These are phyloP conservation scores for Lentinula guzmanii DNA, from an alignment of 768 basidiomycete species.

Conservation along the genomic window DNA sequence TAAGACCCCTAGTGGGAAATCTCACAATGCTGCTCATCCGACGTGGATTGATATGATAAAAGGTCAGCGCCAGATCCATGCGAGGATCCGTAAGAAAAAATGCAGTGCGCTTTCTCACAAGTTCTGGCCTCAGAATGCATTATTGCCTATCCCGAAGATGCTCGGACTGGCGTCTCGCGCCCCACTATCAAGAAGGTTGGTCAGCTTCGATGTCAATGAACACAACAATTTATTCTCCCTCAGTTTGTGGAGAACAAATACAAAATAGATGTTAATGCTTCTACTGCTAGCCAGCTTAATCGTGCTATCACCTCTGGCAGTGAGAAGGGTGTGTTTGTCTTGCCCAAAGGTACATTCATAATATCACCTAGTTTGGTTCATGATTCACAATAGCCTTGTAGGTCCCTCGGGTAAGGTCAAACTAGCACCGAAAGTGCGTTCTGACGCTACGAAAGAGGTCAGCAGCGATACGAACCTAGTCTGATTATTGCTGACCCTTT, in stretches of 20 bases:
- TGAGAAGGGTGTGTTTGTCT: slow-evolving; percentile 41
- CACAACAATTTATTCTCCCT: slow-evolving; percentile 11
- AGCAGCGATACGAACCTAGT: slow-evolving; percentile 5
- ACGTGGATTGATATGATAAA: slow-evolving; percentile 79
- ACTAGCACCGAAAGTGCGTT: slow-evolving; percentile 58
- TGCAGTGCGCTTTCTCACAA: slow-evolving; percentile 29
- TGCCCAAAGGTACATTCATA: slow-evolving; percentile 38
- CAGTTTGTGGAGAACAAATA: slow-evolving; percentile 83
- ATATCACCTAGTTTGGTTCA: background rate
- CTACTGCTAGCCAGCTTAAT: slow-evolving; percentile 72
- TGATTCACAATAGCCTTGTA: slow-evolving; percentile 10
- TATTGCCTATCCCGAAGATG: slow-evolving; percentile 61
- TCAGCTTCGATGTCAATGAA: slow-evolving; percentile 9
- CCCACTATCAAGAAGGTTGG: slow-evolving; percentile 74
- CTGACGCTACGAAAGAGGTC: slow-evolving; percentile 53
- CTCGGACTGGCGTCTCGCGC: slow-evolving; percentile 73
- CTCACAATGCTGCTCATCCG: slow-evolving; percentile 46
- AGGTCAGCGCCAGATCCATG: slow-evolving; percentile 30
- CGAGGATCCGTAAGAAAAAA: background rate
- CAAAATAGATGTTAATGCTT: slow-evolving; percentile 67
- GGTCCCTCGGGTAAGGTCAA: slow-evolving; percentile 41
- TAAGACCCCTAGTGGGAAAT: slow-evolving; percentile 22
- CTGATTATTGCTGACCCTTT: background rate
- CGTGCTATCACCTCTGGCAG: slow-evolving; percentile 63
- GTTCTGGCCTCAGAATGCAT: slow-evolving; percentile 52